Percentiles rank a stretch among this genome's conserved stretches.
Evolutionary conservation across 2,329 filamentous ascomycete genomes (phyloP).

Genomic region (Colletotrichum tanaceti): DNA sequence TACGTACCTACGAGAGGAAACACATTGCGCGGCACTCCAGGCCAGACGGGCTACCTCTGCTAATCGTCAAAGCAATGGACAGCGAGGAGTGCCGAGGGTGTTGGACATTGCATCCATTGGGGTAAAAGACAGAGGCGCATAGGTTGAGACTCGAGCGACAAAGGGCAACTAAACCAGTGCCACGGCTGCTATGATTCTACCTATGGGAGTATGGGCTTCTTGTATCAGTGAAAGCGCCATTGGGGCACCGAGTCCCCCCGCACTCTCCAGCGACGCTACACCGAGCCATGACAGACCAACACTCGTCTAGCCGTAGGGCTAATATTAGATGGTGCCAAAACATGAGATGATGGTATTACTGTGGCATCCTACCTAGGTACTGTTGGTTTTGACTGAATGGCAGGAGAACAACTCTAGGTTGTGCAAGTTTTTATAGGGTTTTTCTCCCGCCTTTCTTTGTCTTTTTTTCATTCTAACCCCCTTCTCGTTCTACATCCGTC

Average conservation of each 20-base stretch:
- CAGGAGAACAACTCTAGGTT: not conserved
- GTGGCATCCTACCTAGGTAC: too few relatives aligned
- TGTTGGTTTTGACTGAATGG: not conserved
- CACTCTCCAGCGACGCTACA: conserved; percentile 13
- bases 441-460: not conserved
- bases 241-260: conserved; percentile 6
- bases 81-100: not conserved
- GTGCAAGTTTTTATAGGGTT: not conserved
- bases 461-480: too few relatives aligned
- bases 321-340: not conserved
- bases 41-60: conserved; percentile 9
- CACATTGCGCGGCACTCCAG: not conserved
- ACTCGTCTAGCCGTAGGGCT: not conserved
- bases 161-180: not conserved
- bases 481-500: not conserved
- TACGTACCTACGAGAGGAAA: too few relatives aligned
- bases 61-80: not conserved
- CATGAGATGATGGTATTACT: not conserved
- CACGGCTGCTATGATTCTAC: not conserved
- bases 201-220: not conserved
- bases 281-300: not conserved
- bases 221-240: not conserved
- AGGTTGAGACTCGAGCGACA: not conserved
- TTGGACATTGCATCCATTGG: not conserved
- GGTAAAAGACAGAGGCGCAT: too few relatives aligned